Percentiles rank a stretch among this genome's conserved stretches.
Conservation (phyloP, 148 eudicot genomes). For the Chenopodium berlandieri region DNA sequence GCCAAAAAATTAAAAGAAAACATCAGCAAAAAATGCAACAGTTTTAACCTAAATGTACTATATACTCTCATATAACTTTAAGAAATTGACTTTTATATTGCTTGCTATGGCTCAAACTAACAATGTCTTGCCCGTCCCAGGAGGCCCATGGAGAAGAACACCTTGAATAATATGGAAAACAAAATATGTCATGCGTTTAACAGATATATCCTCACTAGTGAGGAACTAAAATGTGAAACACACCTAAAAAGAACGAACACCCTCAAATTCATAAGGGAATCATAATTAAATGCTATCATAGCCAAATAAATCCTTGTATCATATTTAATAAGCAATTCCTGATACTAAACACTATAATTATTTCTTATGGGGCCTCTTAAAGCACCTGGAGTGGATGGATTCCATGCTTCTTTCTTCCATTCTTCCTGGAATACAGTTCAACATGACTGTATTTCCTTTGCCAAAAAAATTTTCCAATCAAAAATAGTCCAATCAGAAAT, state of each 20-base stretch:
- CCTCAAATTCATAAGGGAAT: background rate
- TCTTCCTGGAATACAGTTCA: too few relatives aligned
- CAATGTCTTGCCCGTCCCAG: slow-evolving; percentile 95
- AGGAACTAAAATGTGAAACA: background rate
- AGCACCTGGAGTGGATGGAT: too few relatives aligned
- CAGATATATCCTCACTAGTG: too few relatives aligned
- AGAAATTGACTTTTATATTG: slow-evolving; percentile 90
- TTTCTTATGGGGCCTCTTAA: too few relatives aligned
- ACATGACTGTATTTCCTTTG: too few relatives aligned
- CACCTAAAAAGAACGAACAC: background rate
- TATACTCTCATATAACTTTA: slow-evolving; percentile 48
- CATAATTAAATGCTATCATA: too few relatives aligned
- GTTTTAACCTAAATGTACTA: background rate
- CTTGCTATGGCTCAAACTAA: slow-evolving; percentile 96
- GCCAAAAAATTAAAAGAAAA: background rate
- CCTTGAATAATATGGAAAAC: slow-evolving; percentile 38
- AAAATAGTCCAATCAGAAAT: too few relatives aligned
- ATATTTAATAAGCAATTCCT: too few relatives aligned
- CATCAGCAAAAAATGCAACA: background rate
- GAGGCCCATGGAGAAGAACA: slow-evolving; percentile 98
- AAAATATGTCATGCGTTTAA: background rate
- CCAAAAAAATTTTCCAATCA: too few relatives aligned
- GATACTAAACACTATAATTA: too few relatives aligned
- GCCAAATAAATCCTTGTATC: too few relatives aligned
- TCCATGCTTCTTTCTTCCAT: too few relatives aligned